Conservation (phyloP, 2,329 filamentous ascomycete genomes). For the Fusarium ramigenum region DNA sequence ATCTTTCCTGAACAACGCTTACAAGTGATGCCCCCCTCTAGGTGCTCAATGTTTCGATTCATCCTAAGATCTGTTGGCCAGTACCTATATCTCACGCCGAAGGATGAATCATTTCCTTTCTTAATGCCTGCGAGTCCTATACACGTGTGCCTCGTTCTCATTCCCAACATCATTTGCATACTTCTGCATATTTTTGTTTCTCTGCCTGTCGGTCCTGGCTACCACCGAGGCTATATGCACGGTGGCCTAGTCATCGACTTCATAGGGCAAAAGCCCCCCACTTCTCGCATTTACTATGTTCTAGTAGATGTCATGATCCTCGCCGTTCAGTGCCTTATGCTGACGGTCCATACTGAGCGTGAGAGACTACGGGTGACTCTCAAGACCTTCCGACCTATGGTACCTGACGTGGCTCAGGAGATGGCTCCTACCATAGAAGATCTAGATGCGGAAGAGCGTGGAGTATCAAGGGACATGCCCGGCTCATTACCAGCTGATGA, state of each 20-base stretch:
- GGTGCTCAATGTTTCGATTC: slow-evolving; percentile 72
- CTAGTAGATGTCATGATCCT: slow-evolving; percentile 66
- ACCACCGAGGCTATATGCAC: slow-evolving; percentile 71
- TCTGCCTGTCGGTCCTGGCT: slow-evolving; percentile 66
- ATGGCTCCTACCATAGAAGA: slow-evolving; percentile 55
- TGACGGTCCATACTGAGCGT: slow-evolving; percentile 69
- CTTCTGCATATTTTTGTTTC: slow-evolving; percentile 66
- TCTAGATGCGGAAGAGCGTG: slow-evolving; percentile 66
- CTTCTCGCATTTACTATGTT: slow-evolving; percentile 64
- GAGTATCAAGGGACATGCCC: slow-evolving; percentile 54
- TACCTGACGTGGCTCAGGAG: slow-evolving; percentile 44
- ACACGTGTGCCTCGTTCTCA: slow-evolving; percentile 66
- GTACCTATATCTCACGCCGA: slow-evolving; percentile 71
- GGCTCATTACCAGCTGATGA: slow-evolving; percentile 50
- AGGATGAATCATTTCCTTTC: slow-evolving; percentile 64
- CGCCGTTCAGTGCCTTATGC: slow-evolving; percentile 69
- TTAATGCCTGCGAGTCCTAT: slow-evolving; percentile 64
- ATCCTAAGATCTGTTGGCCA: slow-evolving; percentile 67
- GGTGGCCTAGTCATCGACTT: slow-evolving; percentile 75
- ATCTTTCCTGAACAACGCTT: slow-evolving; percentile 10
- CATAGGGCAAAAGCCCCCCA: slow-evolving; percentile 71
- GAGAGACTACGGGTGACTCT: slow-evolving; percentile 64
- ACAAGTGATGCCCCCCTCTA: slow-evolving; percentile 45
- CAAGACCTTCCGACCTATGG: slow-evolving; percentile 50
- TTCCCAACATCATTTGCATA: slow-evolving; percentile 69